Conservation (phyloP, 306 rosid genomes). For the Alnus rubra region DNA sequence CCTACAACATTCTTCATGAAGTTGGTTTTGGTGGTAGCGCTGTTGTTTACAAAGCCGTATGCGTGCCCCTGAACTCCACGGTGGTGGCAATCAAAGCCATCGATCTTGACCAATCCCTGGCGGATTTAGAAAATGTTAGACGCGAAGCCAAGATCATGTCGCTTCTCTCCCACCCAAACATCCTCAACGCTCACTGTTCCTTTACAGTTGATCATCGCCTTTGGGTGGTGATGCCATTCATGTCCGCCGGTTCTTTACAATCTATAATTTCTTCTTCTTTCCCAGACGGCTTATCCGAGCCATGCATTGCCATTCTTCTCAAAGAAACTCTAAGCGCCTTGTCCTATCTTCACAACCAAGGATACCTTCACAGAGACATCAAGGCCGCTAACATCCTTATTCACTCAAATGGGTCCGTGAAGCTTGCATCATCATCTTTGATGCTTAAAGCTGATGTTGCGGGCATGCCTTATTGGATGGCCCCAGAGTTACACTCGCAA, state of each 20-base stretch:
- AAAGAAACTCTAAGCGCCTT: conserved; percentile 47
- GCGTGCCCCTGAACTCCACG: conserved; percentile 45
- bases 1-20: conserved; percentile 42
- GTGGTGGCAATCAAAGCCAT: conserved; percentile 67
- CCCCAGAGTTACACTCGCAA: too few species aligned
- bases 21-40: conserved; percentile 57
- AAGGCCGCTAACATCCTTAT: conserved; percentile 65
- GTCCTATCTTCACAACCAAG: conserved; percentile 67
- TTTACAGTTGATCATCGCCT: conserved; percentile 50
- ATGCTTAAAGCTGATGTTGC: conserved; percentile 13
- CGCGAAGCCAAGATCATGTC: conserved; percentile 50
- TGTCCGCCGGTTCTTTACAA: conserved; percentile 62
- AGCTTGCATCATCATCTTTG: conserved; percentile 25
- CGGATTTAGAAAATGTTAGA: conserved; percentile 43
- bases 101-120: conserved; percentile 48
- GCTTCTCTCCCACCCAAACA: conserved; percentile 60
- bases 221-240: conserved; percentile 79
- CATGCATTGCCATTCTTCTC: conserved; percentile 54
- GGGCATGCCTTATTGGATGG: conserved; percentile 67
- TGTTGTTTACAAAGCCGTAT: conserved; percentile 61
- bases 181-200: conserved; percentile 56
- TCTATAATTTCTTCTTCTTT: conserved; percentile 57
- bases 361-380: conserved; percentile 65
- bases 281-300: conserved; percentile 47
- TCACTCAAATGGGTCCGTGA: conserved; percentile 46